Percentiles rank a stretch among this genome's conserved stretches.
These are phyloP conservation scores for Huntiella bhutanensis DNA, from an alignment of 2,329 filamentous ascomycete species.

Conservation along the genomic window DNA sequence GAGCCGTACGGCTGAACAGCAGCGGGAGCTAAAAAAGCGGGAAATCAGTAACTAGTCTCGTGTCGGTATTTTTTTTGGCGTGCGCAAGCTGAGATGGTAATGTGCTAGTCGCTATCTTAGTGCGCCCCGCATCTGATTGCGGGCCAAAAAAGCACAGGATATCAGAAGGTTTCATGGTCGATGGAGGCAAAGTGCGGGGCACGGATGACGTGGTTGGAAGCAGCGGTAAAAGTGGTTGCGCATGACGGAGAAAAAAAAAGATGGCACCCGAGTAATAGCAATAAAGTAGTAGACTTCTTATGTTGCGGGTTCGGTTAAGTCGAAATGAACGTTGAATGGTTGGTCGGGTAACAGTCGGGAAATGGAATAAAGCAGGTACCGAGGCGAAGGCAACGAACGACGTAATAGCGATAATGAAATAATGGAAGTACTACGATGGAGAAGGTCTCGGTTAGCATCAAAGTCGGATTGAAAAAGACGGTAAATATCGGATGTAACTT, in stretches of 20 bases:
- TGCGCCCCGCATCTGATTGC: neutral
- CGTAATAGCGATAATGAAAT: neutral
- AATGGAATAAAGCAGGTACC: neutral
- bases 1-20: conserved; percentile 49
- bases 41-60: neutral
- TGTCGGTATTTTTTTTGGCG: too few relatives aligned
- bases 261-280: neutral
- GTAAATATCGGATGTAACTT: too few relatives aligned
- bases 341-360: neutral
- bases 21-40: conserved; percentile 5
- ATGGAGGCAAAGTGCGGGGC: conserved; percentile 2
- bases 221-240: neutral
- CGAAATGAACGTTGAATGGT: neutral
- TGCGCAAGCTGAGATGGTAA: too few relatives aligned
- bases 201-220: conserved; percentile 7
- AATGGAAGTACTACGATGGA: neutral
- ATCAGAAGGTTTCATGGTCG: neutral
- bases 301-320: neutral
- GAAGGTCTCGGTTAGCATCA: neutral
- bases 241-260: neutral
- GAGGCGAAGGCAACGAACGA: neutral
- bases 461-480: too few relatives aligned
- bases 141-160: neutral
- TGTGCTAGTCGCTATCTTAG: neutral
- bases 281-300: neutral